Conservation (phyloP, 192 early-diverging fungal species). For the Entomortierella parvispora region DNA sequence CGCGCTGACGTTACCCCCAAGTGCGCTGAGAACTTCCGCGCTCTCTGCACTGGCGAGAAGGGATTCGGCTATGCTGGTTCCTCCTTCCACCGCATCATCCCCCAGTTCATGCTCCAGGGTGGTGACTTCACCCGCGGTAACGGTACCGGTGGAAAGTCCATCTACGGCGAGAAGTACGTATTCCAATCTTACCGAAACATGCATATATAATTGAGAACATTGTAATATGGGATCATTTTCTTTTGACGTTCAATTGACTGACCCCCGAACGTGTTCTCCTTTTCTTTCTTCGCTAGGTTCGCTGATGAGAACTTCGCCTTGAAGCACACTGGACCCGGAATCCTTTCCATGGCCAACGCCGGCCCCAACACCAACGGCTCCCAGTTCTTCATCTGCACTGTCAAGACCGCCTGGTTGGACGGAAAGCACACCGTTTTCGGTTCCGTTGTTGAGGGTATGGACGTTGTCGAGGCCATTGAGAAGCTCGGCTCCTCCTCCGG, state of each 20-base stretch:
- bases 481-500: slow-evolving; percentile 63
- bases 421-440: slow-evolving; percentile 89
- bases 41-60: slow-evolving; percentile 97
- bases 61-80: slow-evolving; percentile 82
- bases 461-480: slow-evolving; percentile 76
- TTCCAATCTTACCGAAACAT: background rate
- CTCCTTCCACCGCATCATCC: slow-evolving; percentile 89
- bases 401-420: slow-evolving; percentile 87
- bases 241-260: background rate
- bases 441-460: slow-evolving; percentile 72
- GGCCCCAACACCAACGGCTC: slow-evolving; percentile 89
- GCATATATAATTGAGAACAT: slow-evolving; percentile 24
- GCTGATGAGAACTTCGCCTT: slow-evolving; percentile 70
- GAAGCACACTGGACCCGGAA: slow-evolving; percentile 69
- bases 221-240: background rate
- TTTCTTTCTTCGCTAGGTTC: slow-evolving; percentile 52
- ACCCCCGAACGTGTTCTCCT: background rate
- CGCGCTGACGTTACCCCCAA: slow-evolving; percentile 73
- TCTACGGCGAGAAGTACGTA: slow-evolving; percentile 83
- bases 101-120: slow-evolving; percentile 85
- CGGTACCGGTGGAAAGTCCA: slow-evolving; percentile 92
- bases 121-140: slow-evolving; percentile 88
- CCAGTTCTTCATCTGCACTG: slow-evolving; percentile 92
- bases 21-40: slow-evolving; percentile 97
- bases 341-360: slow-evolving; percentile 90